Percentiles rank a stretch among this genome's conserved stretches.
Evolutionary conservation across 192 early-diverging fungal genomes (phyloP).

Genomic region (Spinellus fusiger): DNA sequence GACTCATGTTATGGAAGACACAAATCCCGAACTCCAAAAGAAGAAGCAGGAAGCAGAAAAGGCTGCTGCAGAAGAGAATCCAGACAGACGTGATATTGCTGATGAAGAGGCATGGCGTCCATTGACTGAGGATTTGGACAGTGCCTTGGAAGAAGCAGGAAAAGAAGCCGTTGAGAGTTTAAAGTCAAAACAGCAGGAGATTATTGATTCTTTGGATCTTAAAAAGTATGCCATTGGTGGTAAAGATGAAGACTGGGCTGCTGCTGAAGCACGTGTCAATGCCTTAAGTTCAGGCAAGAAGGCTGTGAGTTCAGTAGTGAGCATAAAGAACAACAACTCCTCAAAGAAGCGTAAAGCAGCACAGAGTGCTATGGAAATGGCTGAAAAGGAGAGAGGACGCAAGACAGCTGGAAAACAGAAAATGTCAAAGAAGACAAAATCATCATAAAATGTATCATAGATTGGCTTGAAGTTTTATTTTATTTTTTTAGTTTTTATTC

Average conservation of each 20-base stretch:
- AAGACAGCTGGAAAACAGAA: conserved; percentile 18
- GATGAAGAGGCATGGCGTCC: conserved; percentile 89
- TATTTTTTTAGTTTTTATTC: too few relatives aligned
- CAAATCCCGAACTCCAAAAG: conserved; percentile 26
- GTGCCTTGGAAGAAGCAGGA: conserved; percentile 82
- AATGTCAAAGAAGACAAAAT: conserved; percentile 33
- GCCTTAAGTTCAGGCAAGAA: conserved; percentile 39
- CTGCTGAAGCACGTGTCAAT: conserved; percentile 58
- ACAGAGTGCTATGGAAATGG: conserved; percentile 42
- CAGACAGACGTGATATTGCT: conserved; percentile 39
- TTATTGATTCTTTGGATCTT: conserved; percentile 74
- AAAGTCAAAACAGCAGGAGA: conserved; percentile 67
- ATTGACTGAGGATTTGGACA: conserved; percentile 62
- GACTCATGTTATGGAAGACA: conserved; percentile 37
- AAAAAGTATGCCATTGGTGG: conserved; percentile 67
- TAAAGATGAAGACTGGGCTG: conserved; percentile 65
- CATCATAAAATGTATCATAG: conserved; percentile 31
- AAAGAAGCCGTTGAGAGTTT: conserved; percentile 61
- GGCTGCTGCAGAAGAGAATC: conserved; percentile 1
- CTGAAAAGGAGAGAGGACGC: conserved; percentile 40
- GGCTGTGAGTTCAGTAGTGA: conserved; percentile 56
- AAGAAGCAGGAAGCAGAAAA: background rate
- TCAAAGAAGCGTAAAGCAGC: conserved; percentile 45
- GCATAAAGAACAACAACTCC: conserved; percentile 63
- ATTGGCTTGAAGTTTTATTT: too few relatives aligned